Evolutionary conservation across 768 basidiomycete genomes (phyloP), one percentile per base, ranked within the genome.

Genomic region (Boletellus ananiceps): DNA sequence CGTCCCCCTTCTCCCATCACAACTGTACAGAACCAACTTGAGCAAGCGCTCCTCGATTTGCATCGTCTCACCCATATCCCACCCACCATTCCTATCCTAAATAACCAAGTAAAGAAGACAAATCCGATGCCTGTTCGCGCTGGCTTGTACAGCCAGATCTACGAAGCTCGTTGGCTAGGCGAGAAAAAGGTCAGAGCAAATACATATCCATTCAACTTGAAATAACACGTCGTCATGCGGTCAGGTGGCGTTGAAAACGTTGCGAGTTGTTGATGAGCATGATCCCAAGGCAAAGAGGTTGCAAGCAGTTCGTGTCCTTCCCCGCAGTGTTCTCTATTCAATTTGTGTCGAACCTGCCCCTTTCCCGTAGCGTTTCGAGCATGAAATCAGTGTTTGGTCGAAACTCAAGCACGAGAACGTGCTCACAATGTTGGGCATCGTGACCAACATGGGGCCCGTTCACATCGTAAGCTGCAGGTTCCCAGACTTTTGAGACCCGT

Each of bases 171-270:
- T 27, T 83, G 81, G 82, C 58, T 82, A 13, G 74, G 69, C n/a
- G 71, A 71, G 54, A 72, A 78, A 56, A 79, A 76, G 68, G 80
- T 76, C 47, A 18, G 48, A 15, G 47, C 33, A 35, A n/a, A 43
- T 39, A 16, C 8, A 6, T n/a, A 14, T 29, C 7, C 29, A 18
- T 50, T 34, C 43, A 13, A 29, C 29, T 39, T 27, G 19, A 32
- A 9, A 43, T 31, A n/a, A 44, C n/a, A 12, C 43, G 38, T 52
- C 14, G 47, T 34, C 40, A 1, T 15, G 9, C 36, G 8, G 15
- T 16, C 49, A 81, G 80, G 81, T 82, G 35, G 82, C 82, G 9
- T 58, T 83, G 44, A 83, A 83, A 54, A 74, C 74, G 12, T 52
- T 82, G 6, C 73, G 78, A 47, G 68, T 75, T 51, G 58, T 80